Evolutionary conservation across 2,329 filamentous ascomycete species (phyloP).

Genomic region (Didymella pomorum): DNA sequence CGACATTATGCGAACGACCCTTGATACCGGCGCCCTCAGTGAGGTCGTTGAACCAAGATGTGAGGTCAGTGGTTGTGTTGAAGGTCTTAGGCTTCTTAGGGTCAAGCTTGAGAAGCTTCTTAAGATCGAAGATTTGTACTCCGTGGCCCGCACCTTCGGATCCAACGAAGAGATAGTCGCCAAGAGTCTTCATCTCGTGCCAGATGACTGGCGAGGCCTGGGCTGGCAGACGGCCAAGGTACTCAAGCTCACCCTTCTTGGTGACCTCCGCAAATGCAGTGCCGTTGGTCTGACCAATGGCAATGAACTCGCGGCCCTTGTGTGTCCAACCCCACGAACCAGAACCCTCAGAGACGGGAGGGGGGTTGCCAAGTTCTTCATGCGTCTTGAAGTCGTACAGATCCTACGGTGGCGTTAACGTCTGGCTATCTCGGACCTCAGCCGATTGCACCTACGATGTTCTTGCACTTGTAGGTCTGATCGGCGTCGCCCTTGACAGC

Average conservation of each 20-base stretch:
- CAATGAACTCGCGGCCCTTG: conserved; percentile 62
- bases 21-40: conserved; percentile 28
- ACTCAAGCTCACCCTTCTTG: conserved; percentile 58
- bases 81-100: conserved; percentile 45
- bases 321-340: conserved; percentile 64
- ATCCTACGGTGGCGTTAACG: conserved; percentile 46
- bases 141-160: conserved; percentile 56
- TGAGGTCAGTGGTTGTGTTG: conserved; percentile 39
- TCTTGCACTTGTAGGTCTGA: conserved; percentile 53
- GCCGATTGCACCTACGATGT: conserved; percentile 54
- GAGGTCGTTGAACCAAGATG: conserved; percentile 39
- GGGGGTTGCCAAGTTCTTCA: conserved; percentile 59
- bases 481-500: conserved; percentile 50
- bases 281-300: conserved; percentile 65
- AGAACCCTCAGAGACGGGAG: conserved; percentile 49
- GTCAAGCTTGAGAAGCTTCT: conserved; percentile 48
- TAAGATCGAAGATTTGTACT: conserved; percentile 69
- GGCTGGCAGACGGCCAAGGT: conserved; percentile 63
- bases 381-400: conserved; percentile 66
- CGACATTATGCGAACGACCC: conserved; percentile 49
- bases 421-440: conserved; percentile 1
- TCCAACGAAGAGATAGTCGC: conserved; percentile 54
- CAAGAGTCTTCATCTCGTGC: conserved; percentile 60
- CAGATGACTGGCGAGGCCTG: conserved; percentile 57
- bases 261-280: conserved; percentile 63